These are phyloP conservation scores for Paramarasmius palmivorus DNA, from an alignment of 1,284 basidiomycete species.

Conservation along the genomic window DNA sequence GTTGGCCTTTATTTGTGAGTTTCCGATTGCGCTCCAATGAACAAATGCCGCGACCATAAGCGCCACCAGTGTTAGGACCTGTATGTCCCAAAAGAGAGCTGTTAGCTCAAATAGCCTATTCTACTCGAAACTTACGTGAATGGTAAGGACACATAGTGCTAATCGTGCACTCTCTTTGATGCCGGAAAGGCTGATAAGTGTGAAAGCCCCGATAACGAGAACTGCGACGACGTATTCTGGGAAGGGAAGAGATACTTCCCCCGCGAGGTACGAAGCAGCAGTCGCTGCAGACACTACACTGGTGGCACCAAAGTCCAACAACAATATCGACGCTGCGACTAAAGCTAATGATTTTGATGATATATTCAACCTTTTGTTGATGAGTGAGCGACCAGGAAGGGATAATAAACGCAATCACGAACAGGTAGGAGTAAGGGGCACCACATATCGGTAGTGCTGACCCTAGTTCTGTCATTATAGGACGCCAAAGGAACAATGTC, in stretches of 20 bases:
- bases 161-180: conserved; percentile 62
- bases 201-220: conserved; percentile 52
- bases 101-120: too few relatives aligned
- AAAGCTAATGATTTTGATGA: conserved; percentile 62
- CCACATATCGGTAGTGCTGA: conserved; percentile 67
- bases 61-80: conserved; percentile 56
- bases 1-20: conserved; percentile 48
- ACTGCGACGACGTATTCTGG: conserved; percentile 49
- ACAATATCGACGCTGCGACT: conserved; percentile 57
- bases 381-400: background rate
- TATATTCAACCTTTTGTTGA: conserved; percentile 49
- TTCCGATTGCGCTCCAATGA: conserved; percentile 54
- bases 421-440: conserved; percentile 70
- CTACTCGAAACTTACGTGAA: conserved; percentile 50
- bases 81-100: too few relatives aligned
- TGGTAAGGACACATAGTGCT: conserved; percentile 52
- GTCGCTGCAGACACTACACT: conserved; percentile 71
- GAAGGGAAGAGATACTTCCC: conserved; percentile 57
- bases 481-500: conserved; percentile 66
- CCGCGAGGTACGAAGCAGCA: conserved; percentile 63
- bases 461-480: conserved; percentile 68
- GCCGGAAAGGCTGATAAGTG: conserved; percentile 55
- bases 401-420: conserved; percentile 18
- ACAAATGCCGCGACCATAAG: conserved; percentile 50
- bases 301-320: conserved; percentile 68